phyloP scores from a whole-genome alignment of 768 basidiomycete genomes.

The Chalciporus piperatus region DNA sequence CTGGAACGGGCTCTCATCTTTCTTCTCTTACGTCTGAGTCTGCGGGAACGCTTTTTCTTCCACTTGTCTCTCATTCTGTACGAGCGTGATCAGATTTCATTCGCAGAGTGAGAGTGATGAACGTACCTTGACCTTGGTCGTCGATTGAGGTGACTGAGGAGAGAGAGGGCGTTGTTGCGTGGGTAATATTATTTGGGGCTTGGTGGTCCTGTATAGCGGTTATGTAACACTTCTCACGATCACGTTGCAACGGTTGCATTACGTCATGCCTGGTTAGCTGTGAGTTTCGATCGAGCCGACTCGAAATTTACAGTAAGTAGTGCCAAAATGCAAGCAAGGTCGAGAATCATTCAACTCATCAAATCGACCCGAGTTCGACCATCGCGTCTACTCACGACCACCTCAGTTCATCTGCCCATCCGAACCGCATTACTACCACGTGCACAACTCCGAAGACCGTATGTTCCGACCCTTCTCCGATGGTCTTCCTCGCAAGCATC shows the following conservation, averaged over 20 bases:
- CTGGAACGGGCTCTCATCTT: conserved; percentile 96
- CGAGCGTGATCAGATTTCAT: not conserved
- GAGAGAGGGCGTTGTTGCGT: conserved; percentile 6
- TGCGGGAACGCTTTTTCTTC: conserved; percentile 94
- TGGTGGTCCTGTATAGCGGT: conserved; percentile 36
- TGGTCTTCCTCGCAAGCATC: conserved; percentile 20
- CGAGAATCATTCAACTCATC: conserved; percentile 5
- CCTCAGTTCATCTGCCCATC: not conserved
- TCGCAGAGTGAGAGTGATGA: not conserved
- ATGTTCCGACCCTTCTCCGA: not conserved
- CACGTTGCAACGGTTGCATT: not conserved
- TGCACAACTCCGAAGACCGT: conserved; percentile 11
- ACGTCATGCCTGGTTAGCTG: conserved; percentile 8
- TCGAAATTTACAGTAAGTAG: not conserved
- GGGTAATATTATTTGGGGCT: conserved; percentile 26
- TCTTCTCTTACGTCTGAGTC: conserved; percentile 91
- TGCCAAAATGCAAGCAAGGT: not conserved
- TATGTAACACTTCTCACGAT: conserved; percentile 25
- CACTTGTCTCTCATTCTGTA: conserved; percentile 93
- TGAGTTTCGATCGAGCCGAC: not conserved
- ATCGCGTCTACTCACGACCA: not conserved
- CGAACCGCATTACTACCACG: not conserved
- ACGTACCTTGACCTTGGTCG: conserved; percentile 31
- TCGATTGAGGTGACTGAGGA: conserved; percentile 32
- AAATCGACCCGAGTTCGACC: not conserved